phyloP scores from a whole-genome alignment of 306 rosid species.

The Dryas alaskensis region DNA sequence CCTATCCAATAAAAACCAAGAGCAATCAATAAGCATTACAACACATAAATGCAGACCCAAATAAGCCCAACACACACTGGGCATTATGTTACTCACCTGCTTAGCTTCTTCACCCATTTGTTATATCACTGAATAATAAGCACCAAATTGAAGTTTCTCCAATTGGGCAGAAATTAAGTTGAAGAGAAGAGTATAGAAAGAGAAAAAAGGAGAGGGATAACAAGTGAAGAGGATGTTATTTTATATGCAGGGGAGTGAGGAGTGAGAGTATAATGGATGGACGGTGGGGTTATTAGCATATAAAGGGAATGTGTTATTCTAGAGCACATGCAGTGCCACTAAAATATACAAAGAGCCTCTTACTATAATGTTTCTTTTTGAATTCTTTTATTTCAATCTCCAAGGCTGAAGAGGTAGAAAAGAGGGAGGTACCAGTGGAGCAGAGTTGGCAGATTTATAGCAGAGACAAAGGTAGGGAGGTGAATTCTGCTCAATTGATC shows the following conservation, averaged over 20 bases:
- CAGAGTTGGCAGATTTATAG: slow-evolving; percentile 60
- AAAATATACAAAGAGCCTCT: slow-evolving; percentile 33
- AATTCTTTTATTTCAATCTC: slow-evolving; percentile 34
- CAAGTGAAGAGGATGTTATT: slow-evolving; percentile 14
- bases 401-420: slow-evolving; percentile 27
- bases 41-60: not conserved
- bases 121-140: slow-evolving; percentile 13
- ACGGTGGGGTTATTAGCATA: slow-evolving; percentile 32
- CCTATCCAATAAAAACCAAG: slow-evolving; percentile 16
- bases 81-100: slow-evolving; percentile 43
- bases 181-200: not conserved
- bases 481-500: not conserved
- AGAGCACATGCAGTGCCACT: slow-evolving; percentile 71
- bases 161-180: slow-evolving; percentile 8
- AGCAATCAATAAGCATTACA: not conserved
- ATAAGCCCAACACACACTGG: not conserved
- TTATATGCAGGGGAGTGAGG: slow-evolving; percentile 29
- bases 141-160: not conserved
- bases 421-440: slow-evolving; percentile 41
- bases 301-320: slow-evolving; percentile 50
- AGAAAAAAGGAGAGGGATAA: slow-evolving; percentile 8
- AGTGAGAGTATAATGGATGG: slow-evolving; percentile 31
- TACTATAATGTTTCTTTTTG: slow-evolving; percentile 37
- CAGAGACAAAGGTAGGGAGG: slow-evolving; percentile 4
- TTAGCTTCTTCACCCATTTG: slow-evolving; percentile 77